Percentiles rank a stretch among this genome's conserved stretches.
These are phyloP conservation scores for Lolium rigidum DNA, from an alignment of 176 grass and related monocot genomes.

Conservation along the genomic window DNA sequence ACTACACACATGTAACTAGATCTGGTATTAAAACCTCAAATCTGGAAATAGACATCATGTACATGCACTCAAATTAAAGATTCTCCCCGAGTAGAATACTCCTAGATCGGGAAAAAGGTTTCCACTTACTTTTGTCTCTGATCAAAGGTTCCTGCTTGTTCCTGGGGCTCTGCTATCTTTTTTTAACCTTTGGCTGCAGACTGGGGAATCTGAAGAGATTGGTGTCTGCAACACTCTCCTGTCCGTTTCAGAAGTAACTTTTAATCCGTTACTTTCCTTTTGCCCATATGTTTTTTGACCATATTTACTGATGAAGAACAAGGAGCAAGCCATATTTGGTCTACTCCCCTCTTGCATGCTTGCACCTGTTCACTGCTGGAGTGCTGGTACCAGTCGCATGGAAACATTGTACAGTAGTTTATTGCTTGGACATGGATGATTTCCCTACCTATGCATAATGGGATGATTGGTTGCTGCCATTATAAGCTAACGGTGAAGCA, in stretches of 20 bases:
- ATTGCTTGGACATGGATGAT: slow-evolving; percentile 39
- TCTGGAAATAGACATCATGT: background rate
- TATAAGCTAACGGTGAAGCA: slow-evolving; percentile 44
- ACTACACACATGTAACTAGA: background rate
- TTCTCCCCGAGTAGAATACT: slow-evolving; percentile 18
- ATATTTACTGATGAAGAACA: slow-evolving; percentile 34
- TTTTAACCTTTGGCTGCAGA: slow-evolving; percentile 54
- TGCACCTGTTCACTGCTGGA: slow-evolving; percentile 33
- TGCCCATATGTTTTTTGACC: slow-evolving; percentile 37
- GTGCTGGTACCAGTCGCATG: background rate
- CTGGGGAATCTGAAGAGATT: slow-evolving; percentile 40
- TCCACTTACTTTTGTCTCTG: slow-evolving; percentile 35
- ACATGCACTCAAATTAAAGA: background rate
- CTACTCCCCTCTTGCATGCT: slow-evolving; percentile 10
- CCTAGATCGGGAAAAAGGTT: slow-evolving; percentile 43
- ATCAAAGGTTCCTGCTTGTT: slow-evolving; percentile 32
- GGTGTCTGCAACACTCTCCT: slow-evolving; percentile 19
- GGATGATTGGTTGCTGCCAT: slow-evolving; percentile 36
- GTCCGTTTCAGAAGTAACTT: slow-evolving; percentile 43
- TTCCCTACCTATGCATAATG: background rate
- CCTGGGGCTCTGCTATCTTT: slow-evolving; percentile 41
- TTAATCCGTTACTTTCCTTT: slow-evolving; percentile 22
- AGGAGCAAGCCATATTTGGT: slow-evolving; percentile 17
- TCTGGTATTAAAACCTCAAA: background rate
- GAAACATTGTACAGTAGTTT: slow-evolving; percentile 20